Evolutionary conservation across 805 yeast genomes (phyloP), one percentile per base, ranked within the genome.

Genomic region (Pichia eremophila): DNA sequence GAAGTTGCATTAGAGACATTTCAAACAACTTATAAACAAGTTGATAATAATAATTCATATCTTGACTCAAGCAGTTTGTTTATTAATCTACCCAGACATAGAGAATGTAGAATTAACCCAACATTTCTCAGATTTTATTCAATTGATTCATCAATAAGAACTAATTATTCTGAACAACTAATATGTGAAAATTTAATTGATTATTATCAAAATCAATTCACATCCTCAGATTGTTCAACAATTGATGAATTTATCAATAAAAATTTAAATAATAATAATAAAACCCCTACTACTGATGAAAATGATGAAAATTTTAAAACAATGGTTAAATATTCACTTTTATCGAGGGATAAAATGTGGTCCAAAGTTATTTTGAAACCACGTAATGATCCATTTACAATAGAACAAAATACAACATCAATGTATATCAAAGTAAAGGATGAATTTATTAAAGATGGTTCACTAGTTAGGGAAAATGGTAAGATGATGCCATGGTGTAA

Each of bases 321-420:
- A 31, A 46, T 43, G 12, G 39, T 66, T 5, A 68, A 64, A 43
- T 54, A 77, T 22, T 74, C 75, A 1, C 57, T 67, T 9, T 47
- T 68, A 17, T 68, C 77, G 4, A 63, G 77, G 46, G 77, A 76
- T 41, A 72, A 75, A 55, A 59, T 78, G 41, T 78, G 81, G 81
- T 66, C 68, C 36, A 69, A 67, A 44, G 79, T 79, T 15, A 67
- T 79, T 6, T 57, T 79, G 32, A 72, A 74, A 5, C 81, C 83
- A 25, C 64, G 83, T 40, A 48, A 52, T 2, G 85, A 78, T 41
- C 18, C 47, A 15, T 14, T 40, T 2, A 39, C 32, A n/a, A 34
- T 14, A 2, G 36, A 34, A 34, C 17, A 34, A 34, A 34, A 14
- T 14, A 7, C 12, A 34, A 14, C 36, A 14, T 36, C 19, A 8